A percentile compares a stretch with the other conserved stretches of the same genome.
phyloP scores from a whole-genome alignment of 768 basidiomycete species.

The Amanita fuliginea region DNA sequence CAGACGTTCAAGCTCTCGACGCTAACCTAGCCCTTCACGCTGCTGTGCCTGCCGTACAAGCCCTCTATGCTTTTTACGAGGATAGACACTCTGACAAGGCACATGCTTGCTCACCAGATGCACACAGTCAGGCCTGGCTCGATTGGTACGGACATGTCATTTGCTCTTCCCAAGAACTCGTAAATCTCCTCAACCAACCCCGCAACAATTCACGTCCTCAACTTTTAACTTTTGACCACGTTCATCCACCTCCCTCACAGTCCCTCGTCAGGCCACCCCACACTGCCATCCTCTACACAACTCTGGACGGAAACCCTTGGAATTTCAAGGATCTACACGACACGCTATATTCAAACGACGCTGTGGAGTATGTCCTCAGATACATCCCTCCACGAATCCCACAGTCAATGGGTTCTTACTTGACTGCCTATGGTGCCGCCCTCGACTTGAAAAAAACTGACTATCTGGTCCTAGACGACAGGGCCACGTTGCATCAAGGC shows the following conservation, averaged over 20 bases:
- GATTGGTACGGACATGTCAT: conserved; percentile 73
- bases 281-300: conserved; percentile 73
- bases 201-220: conserved; percentile 28
- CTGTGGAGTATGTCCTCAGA: conserved; percentile 70
- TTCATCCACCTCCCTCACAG: conserved; percentile 40
- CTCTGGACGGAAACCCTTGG: conserved; percentile 33
- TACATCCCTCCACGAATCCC: conserved; percentile 35
- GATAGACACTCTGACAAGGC: conserved; percentile 17
- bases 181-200: conserved; percentile 36
- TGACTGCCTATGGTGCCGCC: conserved; percentile 88
- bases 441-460: conserved; percentile 96
- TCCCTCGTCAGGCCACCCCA: conserved; percentile 36
- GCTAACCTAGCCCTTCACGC: conserved; percentile 71
- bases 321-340: conserved; percentile 65
- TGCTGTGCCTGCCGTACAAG: conserved; percentile 71
- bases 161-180: conserved; percentile 55
- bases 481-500: conserved; percentile 21
- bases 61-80: conserved; percentile 68
- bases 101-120: conserved; percentile 5
- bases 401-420: conserved; percentile 21
- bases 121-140: conserved; percentile 53
- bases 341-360: conserved; percentile 40
- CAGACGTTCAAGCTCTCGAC: conserved; percentile 46
- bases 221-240: conserved; percentile 69
- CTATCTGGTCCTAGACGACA: conserved; percentile 88